Base-by-base conservation (phyloP, 805 yeast species). In the Spathaspora sp. region DNA sequence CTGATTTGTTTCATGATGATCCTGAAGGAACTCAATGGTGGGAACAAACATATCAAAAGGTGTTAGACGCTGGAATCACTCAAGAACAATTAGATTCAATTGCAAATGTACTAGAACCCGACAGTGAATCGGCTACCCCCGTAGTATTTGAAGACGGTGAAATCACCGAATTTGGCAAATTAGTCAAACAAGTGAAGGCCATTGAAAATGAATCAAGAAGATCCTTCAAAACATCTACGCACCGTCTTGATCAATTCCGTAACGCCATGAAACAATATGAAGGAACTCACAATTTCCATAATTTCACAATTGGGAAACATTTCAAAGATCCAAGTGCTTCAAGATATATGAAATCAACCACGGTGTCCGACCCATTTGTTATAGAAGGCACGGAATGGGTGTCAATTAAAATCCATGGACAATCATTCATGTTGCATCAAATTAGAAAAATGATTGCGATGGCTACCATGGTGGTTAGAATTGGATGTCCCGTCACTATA, bases 381-480 rank as follows among this genome's bases (percentile, higher is more conserved):
- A 92, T 93, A 58, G 89, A 92, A 63, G 91, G 89, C 46, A 91
- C 97, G 6, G 98, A 94, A 65, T 94, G 99, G 99, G 80, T 89
- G 1, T 89, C 97, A 1, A 86, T 94, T 62, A 92, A 93, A 73
- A 89, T 94, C 58, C 99, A 94, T 67, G 99, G 99, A 7, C 99
- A 94, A 72, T 89, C 97, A 3, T 94, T 94, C 69, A 94, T 94
- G 98, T 78, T 94, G 56, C 98, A 93, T 71, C 99, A 93, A 77
- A 94, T 94, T 64, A 84, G 99, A 66, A 94, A 94, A 66, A 94
- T 94, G 98, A 89, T 94, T 53, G 93, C 97, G 19, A 86, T 93
- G 96, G 96, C 96, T 1, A 82, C 92, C 0, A 75, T 93, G 52
- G 82, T 88, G 16, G 84, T 93, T 19, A 80, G 99, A 63, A 85